These are phyloP conservation scores for Oryza officinalis DNA, from an alignment of 176 grass and related monocot genomes.

Conservation along the genomic window DNA sequence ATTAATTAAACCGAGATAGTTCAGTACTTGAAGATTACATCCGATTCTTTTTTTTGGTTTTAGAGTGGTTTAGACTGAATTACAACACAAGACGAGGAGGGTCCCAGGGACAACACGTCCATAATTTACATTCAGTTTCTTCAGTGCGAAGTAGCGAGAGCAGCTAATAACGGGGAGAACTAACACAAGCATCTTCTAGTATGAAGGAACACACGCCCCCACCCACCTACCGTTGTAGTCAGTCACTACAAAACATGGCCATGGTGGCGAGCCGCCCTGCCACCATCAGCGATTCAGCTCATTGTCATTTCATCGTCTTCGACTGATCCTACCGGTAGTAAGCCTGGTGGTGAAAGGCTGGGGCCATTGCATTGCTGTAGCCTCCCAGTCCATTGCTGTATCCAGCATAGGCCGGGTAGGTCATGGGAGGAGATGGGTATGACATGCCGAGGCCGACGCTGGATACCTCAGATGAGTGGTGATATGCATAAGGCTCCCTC, in stretches of 20 bases:
- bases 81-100: slow-evolving; percentile 4
- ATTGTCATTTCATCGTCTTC: slow-evolving; percentile 38
- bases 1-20: slow-evolving; percentile 40
- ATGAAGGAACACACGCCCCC: slow-evolving; percentile 30
- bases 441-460: slow-evolving; percentile 42
- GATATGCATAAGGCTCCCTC: slow-evolving; percentile 64
- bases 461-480: slow-evolving; percentile 49
- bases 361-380: slow-evolving; percentile 47
- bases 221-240: slow-evolving; percentile 55
- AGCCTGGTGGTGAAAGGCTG: slow-evolving; percentile 60
- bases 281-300: slow-evolving; percentile 36
- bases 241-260: slow-evolving; percentile 74
- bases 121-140: slow-evolving; percentile 62
- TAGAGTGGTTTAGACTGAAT: background rate
- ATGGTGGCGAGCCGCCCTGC: slow-evolving; percentile 13
- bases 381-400: slow-evolving; percentile 47
- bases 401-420: slow-evolving; percentile 43
- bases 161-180: slow-evolving; percentile 27
- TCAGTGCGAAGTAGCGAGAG: slow-evolving; percentile 14
- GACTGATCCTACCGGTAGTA: slow-evolving; percentile 66
- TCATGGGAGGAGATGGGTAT: slow-evolving; percentile 62
- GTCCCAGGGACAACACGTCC: background rate
- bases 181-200: slow-evolving; percentile 60
- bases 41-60: background rate
- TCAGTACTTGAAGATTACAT: slow-evolving; percentile 30